Evolutionary conservation across 1,284 basidiomycete species (phyloP).

Genomic region (Ceraceosorus guamensis): DNA sequence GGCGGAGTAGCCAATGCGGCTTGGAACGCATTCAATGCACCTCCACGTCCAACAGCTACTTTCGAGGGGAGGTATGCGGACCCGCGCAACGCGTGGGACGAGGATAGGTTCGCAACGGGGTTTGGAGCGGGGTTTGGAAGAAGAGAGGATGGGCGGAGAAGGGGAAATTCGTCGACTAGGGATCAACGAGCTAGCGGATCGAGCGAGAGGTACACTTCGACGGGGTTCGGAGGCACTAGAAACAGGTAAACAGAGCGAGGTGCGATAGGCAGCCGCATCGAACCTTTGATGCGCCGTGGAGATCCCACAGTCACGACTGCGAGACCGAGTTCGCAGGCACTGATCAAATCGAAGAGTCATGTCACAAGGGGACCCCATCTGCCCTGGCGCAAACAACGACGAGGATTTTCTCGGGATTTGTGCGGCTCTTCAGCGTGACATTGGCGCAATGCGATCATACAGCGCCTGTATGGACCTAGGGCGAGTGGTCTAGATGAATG

Average conservation of each 20-base stretch:
- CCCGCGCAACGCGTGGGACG: conserved; percentile 5
- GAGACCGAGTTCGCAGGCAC: too few relatives aligned
- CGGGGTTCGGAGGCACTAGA: conserved; percentile 29
- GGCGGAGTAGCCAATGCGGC: conserved; percentile 20
- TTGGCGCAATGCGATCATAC: too few relatives aligned
- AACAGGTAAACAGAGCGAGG: conserved; percentile 7
- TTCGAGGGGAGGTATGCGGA: not conserved
- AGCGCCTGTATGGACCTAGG: too few relatives aligned
- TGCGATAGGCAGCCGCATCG: too few relatives aligned
- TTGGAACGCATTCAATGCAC: not conserved
- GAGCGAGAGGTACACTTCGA: conserved; percentile 13
- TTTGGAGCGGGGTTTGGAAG: conserved; percentile 1
- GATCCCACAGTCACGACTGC: too few relatives aligned
- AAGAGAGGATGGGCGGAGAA: not conserved
- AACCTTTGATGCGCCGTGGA: too few relatives aligned
- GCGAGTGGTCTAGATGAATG: too few relatives aligned
- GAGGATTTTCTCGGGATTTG: too few relatives aligned
- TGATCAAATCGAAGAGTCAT: too few relatives aligned
- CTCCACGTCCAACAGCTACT: not conserved
- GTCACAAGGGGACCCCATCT: too few relatives aligned
- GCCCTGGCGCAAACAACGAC: too few relatives aligned
- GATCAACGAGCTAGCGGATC: conserved; percentile 20
- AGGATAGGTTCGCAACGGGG: conserved; percentile 4
- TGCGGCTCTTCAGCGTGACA: too few relatives aligned
- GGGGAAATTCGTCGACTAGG: conserved; percentile 16